A percentile compares a stretch with the other conserved stretches of the same genome.
Conservation (phyloP, 2,329 filamentous ascomycete genomes). For the Aspergillus persii region DNA sequence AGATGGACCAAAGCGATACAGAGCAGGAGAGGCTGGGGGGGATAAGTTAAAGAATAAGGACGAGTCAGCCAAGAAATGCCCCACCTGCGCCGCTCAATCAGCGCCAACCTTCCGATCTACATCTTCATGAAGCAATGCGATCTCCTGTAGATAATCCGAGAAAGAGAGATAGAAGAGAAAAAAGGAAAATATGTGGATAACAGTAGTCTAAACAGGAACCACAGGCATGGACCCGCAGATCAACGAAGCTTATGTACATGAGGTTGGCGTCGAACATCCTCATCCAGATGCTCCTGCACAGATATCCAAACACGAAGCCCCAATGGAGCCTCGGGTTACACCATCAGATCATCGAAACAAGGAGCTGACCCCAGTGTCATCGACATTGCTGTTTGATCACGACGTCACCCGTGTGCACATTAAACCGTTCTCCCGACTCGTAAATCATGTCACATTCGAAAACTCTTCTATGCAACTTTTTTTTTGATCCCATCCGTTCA, state of each 20-base stretch:
- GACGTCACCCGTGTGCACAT: slow-evolving; percentile 19
- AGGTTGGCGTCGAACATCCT: slow-evolving; percentile 24
- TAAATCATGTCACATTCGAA: slow-evolving; percentile 27
- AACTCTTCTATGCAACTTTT: slow-evolving; percentile 26
- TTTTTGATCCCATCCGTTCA: slow-evolving; percentile 7
- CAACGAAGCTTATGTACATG: slow-evolving; percentile 36
- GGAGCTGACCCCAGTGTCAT: slow-evolving; percentile 1
- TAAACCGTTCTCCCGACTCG: slow-evolving; percentile 25
- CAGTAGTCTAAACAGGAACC: slow-evolving; percentile 9
- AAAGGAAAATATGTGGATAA: background rate
- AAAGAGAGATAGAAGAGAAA: background rate
- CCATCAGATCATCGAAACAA: slow-evolving; percentile 7
- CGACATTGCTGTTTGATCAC: slow-evolving; percentile 14
- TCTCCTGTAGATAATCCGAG: background rate
- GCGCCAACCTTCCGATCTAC: background rate
- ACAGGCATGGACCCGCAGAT: slow-evolving; percentile 23
- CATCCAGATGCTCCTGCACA: slow-evolving; percentile 14
- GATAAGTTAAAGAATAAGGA: background rate
- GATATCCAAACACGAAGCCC: slow-evolving; percentile 10
- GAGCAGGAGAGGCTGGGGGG: background rate
- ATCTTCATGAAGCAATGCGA: background rate
- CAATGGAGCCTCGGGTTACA: slow-evolving; percentile 6
- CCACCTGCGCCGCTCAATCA: background rate
- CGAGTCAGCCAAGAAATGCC: background rate
- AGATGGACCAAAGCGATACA: background rate